Percentiles rank a stretch among this genome's conserved stretches.
Evolutionary conservation across 495 filamentous ascomycete genomes (phyloP).

Genomic region (Cryomyces antarcticus): DNA sequence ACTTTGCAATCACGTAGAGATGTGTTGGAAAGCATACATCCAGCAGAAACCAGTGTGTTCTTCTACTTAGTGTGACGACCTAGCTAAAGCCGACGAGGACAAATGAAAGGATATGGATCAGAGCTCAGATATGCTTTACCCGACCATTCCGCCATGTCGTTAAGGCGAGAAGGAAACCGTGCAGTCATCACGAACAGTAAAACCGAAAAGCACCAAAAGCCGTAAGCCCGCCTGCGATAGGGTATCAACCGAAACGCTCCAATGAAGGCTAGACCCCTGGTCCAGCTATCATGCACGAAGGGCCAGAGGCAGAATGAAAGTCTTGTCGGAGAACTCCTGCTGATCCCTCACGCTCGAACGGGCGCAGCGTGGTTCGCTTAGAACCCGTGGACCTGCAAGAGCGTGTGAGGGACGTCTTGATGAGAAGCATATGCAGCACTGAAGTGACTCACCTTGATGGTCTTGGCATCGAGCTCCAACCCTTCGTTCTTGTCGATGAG

Average conservation of each 20-base stretch:
- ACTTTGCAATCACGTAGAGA: too few species aligned
- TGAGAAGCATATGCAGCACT: background rate
- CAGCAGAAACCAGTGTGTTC: too few species aligned
- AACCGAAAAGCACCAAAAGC: too few species aligned
- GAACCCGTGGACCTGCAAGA: conserved; percentile 50
- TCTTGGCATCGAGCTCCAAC: conserved; percentile 78
- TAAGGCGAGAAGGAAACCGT: too few species aligned
- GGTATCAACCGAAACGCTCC: background rate
- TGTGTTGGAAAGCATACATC: too few species aligned
- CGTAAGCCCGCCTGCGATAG: background rate
- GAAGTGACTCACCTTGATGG: conserved; percentile 57
- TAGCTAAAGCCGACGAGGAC: too few species aligned
- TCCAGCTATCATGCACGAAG: background rate
- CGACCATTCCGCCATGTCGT: too few species aligned
- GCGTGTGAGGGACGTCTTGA: background rate
- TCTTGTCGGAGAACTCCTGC: background rate
- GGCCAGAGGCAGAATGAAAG: background rate
- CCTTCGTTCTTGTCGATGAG: conserved; percentile 88
- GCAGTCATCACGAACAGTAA: too few species aligned
- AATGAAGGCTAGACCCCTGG: background rate
- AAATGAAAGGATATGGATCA: too few species aligned
- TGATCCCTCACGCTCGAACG: conserved; percentile 1
- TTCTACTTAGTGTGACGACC: too few species aligned
- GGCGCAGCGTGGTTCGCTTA: conserved; percentile 24
- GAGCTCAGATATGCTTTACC: too few species aligned